These are phyloP conservation scores for Tolypocladium album DNA, from an alignment of 2,329 filamentous ascomycete species.

Conservation along the genomic window DNA sequence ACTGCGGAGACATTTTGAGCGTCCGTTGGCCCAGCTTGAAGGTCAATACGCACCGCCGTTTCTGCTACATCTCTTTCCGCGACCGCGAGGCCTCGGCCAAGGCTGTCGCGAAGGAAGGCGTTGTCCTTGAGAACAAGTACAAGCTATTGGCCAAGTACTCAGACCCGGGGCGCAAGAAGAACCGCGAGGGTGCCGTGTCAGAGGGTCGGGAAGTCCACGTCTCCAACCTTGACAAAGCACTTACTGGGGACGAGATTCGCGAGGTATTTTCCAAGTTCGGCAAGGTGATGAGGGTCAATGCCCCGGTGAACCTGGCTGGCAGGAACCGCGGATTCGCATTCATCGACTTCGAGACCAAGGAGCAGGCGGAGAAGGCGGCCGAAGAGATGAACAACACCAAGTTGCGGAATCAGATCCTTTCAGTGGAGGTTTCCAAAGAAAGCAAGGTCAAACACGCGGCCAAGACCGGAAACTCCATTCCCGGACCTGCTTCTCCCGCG, in stretches of 20 bases:
- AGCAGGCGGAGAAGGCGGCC: slow-evolving; percentile 56
- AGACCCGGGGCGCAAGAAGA: slow-evolving; percentile 67
- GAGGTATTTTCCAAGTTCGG: slow-evolving; percentile 68
- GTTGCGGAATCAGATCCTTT: slow-evolving; percentile 55
- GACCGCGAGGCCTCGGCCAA: slow-evolving; percentile 55
- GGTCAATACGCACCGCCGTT: slow-evolving; percentile 77
- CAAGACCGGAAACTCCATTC: slow-evolving; percentile 25
- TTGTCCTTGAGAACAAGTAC: slow-evolving; percentile 54
- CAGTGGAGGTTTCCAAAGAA: slow-evolving; percentile 50
- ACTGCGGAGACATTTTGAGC: slow-evolving; percentile 73
- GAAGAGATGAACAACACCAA: slow-evolving; percentile 60
- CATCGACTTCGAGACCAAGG: slow-evolving; percentile 62
- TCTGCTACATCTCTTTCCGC: slow-evolving; percentile 91
- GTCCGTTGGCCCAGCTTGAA: slow-evolving; percentile 88
- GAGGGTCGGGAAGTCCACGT: slow-evolving; percentile 83
- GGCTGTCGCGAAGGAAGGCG: slow-evolving; percentile 64
- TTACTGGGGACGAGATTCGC: slow-evolving; percentile 57
- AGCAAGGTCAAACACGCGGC: slow-evolving; percentile 46
- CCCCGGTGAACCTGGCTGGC: slow-evolving; percentile 58
- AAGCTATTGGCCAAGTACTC: slow-evolving; percentile 73
- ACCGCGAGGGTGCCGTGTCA: slow-evolving; percentile 67
- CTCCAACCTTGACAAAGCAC: slow-evolving; percentile 52
- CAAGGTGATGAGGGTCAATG: slow-evolving; percentile 58
- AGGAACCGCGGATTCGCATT: slow-evolving; percentile 71
- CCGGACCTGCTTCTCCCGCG: slow-evolving; percentile 21